Conservation (phyloP, 805 yeast genomes). For the Phaffomyces antillensis region DNA sequence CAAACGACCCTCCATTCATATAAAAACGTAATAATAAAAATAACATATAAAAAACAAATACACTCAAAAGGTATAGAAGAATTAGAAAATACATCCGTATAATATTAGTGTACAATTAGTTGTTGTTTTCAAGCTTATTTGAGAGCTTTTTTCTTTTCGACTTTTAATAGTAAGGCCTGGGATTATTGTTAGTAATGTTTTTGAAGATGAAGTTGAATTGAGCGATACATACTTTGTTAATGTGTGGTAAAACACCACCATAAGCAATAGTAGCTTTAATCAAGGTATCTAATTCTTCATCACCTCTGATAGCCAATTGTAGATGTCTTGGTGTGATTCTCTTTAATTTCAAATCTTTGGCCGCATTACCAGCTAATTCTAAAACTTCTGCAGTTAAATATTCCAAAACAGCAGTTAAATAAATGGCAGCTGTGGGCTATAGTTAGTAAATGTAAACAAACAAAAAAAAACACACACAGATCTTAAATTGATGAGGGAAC, state of each 20-base stretch:
- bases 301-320: constrained; percentile 95
- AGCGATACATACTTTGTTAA: constrained; percentile 24
- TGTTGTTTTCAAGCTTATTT: constrained; percentile 4
- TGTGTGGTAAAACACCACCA: constrained; percentile 99
- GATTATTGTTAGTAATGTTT: background rate
- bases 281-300: constrained; percentile 92
- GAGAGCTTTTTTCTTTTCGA: constrained; percentile 14
- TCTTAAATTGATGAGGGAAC: too few relatives aligned
- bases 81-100: background rate
- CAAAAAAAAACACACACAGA: background rate
- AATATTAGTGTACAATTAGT: background rate
- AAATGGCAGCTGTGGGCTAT: constrained; percentile 62
- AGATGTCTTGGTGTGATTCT: constrained; percentile 97
- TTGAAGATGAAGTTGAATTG: background rate
- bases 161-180: constrained; percentile 16
- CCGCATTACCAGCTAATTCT: constrained; percentile 97
- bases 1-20: background rate
- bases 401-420: constrained; percentile 91
- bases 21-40: background rate
- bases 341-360: constrained; percentile 95
- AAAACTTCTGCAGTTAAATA: constrained; percentile 95
- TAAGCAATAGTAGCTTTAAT: constrained; percentile 93
- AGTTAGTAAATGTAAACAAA: background rate
- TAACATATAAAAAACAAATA: background rate
- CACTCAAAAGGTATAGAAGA: constrained; percentile 1